Evolutionary conservation across 129 eudicot genomes (phyloP).

Genomic region (sunflower (Helianthus annuus)): HanXRQr2.0-SUNRISE NC_035445.2:142552965-142553464

Average conservation of each 20-base stretch:
- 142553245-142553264: not conserved
- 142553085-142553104: slow-evolving; percentile 1
- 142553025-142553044: slow-evolving; percentile 1
- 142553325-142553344: no score
- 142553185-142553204: slow-evolving; percentile 9
- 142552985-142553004: not conserved
- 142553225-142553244: not conserved
- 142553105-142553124: not conserved
- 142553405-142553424: no score
- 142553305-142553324: no score
- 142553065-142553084: not conserved
- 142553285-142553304: not conserved
- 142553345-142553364: no score
- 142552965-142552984: no score
- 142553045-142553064: not conserved
- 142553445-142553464: no score
- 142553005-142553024: not conserved
- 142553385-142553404: no score
- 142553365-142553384: no score
- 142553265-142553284: not conserved
- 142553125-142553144: not conserved
- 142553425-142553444: no score
- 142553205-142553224: slow-evolving; percentile 14
- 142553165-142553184: slow-evolving; percentile 20
- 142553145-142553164: slow-evolving; percentile 17